phyloP scores from a whole-genome alignment of 2,329 filamentous ascomycete species.

The Zasmidium cellare region DNA sequence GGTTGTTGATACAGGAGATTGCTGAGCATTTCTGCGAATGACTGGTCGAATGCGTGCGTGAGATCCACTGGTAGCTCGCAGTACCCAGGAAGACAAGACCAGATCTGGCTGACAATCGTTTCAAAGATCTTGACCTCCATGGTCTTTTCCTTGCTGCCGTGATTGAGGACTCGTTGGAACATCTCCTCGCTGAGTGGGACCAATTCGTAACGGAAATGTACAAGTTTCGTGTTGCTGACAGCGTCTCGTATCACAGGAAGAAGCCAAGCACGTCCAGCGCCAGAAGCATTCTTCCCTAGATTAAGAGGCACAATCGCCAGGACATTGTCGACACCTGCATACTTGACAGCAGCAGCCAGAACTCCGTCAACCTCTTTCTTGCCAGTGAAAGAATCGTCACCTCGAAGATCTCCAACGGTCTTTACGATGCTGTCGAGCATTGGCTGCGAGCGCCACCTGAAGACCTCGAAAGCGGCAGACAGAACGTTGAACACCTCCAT shows the following conservation, averaged over 20 bases:
- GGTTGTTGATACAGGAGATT: constrained; percentile 92
- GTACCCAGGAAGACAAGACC: constrained; percentile 91
- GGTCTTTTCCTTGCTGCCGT: constrained; percentile 79
- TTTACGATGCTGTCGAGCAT: constrained; percentile 74
- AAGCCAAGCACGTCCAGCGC: constrained; percentile 88
- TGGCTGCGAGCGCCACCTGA: constrained; percentile 82
- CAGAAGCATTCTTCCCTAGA: constrained; percentile 70
- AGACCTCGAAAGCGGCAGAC: constrained; percentile 79
- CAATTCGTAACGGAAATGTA: constrained; percentile 82
- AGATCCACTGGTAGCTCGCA: constrained; percentile 85
- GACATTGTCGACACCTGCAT: constrained; percentile 85
- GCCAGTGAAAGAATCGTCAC: constrained; percentile 82
- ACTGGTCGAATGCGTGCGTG: constrained; percentile 70
- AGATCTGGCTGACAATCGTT: constrained; percentile 91
- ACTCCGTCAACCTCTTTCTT: constrained; percentile 95
- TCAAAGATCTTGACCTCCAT: constrained; percentile 98
- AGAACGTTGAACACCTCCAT: constrained; percentile 90
- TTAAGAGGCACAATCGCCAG: constrained; percentile 84
- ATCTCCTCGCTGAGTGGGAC: constrained; percentile 86
- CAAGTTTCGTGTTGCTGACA: constrained; percentile 82
- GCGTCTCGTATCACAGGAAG: constrained; percentile 87
- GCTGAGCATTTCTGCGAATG: constrained; percentile 84
- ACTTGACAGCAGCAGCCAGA: constrained; percentile 80
- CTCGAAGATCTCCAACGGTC: constrained; percentile 80
- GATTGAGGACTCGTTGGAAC: constrained; percentile 84